Evolutionary conservation across 2,329 filamentous ascomycete species (phyloP).

Genomic region (Apiospora phragmitis): DNA sequence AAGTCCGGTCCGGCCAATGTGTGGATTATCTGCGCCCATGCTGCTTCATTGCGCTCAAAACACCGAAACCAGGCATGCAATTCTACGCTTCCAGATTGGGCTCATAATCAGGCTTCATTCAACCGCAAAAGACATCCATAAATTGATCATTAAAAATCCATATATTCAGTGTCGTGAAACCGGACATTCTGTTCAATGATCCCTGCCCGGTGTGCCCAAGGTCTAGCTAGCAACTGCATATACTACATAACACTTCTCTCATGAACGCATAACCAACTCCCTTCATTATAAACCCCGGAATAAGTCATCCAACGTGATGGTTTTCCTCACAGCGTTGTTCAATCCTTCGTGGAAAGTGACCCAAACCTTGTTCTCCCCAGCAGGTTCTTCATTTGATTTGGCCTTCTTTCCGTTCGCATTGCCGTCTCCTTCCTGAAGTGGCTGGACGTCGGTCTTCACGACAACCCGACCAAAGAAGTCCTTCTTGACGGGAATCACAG

Average conservation of each 20-base stretch:
- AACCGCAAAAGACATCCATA: neutral
- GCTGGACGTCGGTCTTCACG: constrained; percentile 32
- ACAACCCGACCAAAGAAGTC: constrained; percentile 41
- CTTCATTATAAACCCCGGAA: constrained; percentile 53
- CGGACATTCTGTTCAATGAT: neutral
- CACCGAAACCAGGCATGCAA: neutral
- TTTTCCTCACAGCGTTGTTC: constrained; percentile 77
- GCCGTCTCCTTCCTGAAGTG: constrained; percentile 38
- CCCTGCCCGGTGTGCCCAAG: neutral
- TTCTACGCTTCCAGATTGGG: neutral
- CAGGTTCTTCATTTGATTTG: constrained; percentile 26
- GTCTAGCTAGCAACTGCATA: neutral
- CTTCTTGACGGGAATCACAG: constrained; percentile 38
- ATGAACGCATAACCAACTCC: neutral
- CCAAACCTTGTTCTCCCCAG: constrained; percentile 63
- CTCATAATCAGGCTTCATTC: no score
- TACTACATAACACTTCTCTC: neutral
- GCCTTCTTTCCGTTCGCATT: constrained; percentile 27
- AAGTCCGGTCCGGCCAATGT: neutral
- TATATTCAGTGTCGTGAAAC: neutral
- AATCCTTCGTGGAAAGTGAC: constrained; percentile 76
- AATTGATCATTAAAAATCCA: neutral
- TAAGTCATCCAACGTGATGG: constrained; percentile 69
- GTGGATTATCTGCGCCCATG: neutral
- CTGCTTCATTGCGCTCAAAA: neutral